Conservation (phyloP, 1,284 basidiomycete genomes). For the Apiotrichum siamense region DNA sequence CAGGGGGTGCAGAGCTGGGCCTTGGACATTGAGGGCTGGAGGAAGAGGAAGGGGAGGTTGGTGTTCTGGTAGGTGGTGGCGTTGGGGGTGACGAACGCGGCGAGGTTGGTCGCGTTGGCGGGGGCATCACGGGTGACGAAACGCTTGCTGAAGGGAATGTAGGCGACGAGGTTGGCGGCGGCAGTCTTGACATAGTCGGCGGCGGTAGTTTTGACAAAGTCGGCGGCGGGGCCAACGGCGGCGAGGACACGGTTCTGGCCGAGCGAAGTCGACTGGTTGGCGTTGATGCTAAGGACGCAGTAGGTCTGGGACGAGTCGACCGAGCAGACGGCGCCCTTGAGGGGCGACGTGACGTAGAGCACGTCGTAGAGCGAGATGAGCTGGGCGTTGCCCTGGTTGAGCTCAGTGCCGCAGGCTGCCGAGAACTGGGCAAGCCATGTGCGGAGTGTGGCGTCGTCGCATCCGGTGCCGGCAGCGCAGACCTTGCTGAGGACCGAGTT, state of each 20-base stretch:
- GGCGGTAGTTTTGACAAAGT: too few species aligned
- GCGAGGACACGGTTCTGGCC: slow-evolving; percentile 23
- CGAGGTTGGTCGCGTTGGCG: slow-evolving; percentile 13
- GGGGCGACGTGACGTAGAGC: slow-evolving; percentile 63
- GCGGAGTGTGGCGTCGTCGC: slow-evolving; percentile 58
- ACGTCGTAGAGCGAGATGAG: slow-evolving; percentile 68
- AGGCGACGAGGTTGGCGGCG: neutral
- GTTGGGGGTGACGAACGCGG: slow-evolving; percentile 57
- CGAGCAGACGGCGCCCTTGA: slow-evolving; percentile 63
- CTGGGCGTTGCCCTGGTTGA: slow-evolving; percentile 50
- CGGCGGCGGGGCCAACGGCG: neutral
- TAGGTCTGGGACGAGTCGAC: slow-evolving; percentile 61
- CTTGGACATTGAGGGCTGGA: slow-evolving; percentile 53
- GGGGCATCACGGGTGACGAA: slow-evolving; percentile 14
- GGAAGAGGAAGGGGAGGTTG: slow-evolving; percentile 75
- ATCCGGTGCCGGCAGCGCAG: slow-evolving; percentile 54
- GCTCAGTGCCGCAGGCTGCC: slow-evolving; percentile 61
- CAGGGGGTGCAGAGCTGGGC: slow-evolving; percentile 68
- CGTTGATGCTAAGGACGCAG: slow-evolving; percentile 55
- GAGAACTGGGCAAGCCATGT: slow-evolving; percentile 63
- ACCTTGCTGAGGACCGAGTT: slow-evolving; percentile 55
- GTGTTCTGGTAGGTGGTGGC: slow-evolving; percentile 57
- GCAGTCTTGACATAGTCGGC: neutral
- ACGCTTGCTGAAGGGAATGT: slow-evolving; percentile 1
- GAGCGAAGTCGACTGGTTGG: slow-evolving; percentile 17